These are phyloP conservation scores for Exophiala sp. DNA, from an alignment of 2,329 filamentous ascomycete species.

Conservation along the genomic window DNA sequence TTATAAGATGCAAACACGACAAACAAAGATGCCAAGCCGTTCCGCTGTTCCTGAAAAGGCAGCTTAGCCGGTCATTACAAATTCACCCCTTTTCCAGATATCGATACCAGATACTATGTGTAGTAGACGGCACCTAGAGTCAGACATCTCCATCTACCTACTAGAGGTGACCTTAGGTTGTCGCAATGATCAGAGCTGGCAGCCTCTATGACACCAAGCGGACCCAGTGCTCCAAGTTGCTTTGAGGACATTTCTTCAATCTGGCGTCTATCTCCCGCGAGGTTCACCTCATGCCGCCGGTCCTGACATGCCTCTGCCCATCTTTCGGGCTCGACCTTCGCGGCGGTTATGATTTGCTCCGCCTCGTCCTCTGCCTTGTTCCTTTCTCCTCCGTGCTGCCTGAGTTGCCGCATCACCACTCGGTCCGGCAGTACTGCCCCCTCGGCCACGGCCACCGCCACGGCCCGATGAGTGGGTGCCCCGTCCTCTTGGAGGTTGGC, in stretches of 20 bases:
- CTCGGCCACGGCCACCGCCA: constrained; percentile 19
- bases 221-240: too few species aligned
- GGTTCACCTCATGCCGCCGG: constrained; percentile 1
- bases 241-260: too few species aligned
- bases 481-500: constrained; percentile 10
- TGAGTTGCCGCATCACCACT: constrained; percentile 24
- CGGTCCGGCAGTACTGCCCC: constrained; percentile 25
- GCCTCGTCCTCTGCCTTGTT: constrained; percentile 27
- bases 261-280: too few species aligned
- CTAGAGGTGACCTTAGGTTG: too few species aligned
- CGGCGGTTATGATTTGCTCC: constrained; percentile 27
- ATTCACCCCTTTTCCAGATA: neutral
- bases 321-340: constrained; percentile 28
- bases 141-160: too few species aligned
- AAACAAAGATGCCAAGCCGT: neutral
- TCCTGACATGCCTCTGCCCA: constrained; percentile 28
- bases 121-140: too few species aligned
- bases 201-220: too few species aligned
- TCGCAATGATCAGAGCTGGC: too few species aligned
- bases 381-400: constrained; percentile 25
- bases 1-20: neutral
- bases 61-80: constrained; percentile 7
- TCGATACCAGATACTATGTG: too few species aligned
- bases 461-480: constrained; percentile 13
- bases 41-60: constrained; percentile 2